phyloP scores from a whole-genome alignment of 495 filamentous ascomycete genomes.

The Talaromyces thailandensis region DNA sequence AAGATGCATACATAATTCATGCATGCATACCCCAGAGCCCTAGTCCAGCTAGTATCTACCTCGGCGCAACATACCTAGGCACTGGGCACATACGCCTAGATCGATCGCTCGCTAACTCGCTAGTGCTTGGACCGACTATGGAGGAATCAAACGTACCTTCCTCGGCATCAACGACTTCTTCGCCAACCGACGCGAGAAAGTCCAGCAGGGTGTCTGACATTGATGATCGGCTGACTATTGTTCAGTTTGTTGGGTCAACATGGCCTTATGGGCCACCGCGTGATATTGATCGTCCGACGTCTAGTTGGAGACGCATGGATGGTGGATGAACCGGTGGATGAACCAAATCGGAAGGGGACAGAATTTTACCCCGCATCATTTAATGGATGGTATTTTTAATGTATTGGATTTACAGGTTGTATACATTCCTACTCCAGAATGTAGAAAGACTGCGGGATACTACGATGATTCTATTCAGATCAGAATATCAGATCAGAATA shows the following conservation, averaged over 20 bases:
- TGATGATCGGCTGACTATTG: not conserved
- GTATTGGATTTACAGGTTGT: not conserved
- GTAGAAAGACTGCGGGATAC: not conserved
- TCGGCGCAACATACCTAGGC: not conserved
- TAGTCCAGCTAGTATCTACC: not conserved
- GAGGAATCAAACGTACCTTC: conserved; percentile 49
- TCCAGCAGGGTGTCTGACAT: conserved; percentile 7
- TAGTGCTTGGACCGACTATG: no score
- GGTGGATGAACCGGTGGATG: not conserved
- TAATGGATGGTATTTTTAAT: not conserved
- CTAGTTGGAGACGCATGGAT: not conserved
- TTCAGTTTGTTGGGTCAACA: not conserved
- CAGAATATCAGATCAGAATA: no score
- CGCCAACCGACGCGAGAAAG: conserved; percentile 15
- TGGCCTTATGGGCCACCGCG: not conserved
- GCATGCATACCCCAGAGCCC: not conserved
- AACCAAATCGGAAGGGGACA: not conserved
- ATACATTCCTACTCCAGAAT: not conserved
- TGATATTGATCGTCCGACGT: not conserved
- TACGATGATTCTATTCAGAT: no score
- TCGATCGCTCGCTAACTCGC: no score
- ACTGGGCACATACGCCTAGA: not conserved
- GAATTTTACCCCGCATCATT: not conserved
- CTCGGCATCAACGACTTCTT: conserved; percentile 47
- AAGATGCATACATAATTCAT: not conserved